Evolutionary conservation across 192 early-diverging fungal genomes (phyloP).

Genomic region (Oehlia diaphana): DNA sequence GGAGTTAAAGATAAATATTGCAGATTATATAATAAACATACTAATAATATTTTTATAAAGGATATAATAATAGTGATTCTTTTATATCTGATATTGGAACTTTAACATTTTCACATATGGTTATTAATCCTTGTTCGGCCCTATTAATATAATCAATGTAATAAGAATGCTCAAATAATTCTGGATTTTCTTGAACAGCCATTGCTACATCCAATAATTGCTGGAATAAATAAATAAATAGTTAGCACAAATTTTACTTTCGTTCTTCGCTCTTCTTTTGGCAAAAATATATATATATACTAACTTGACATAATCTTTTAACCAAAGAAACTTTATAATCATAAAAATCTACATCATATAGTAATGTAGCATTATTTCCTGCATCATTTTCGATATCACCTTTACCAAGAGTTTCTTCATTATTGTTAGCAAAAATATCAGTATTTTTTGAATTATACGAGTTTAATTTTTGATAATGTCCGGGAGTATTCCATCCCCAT

Average conservation of each 20-base stretch:
- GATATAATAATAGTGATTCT: constrained; percentile 43
- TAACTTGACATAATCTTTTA: constrained; percentile 20
- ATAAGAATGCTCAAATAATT: constrained; percentile 38
- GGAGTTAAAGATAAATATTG: background rate
- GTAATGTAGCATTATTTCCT: constrained; percentile 10
- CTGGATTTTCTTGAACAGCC: constrained; percentile 49
- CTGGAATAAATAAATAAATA: constrained; percentile 3
- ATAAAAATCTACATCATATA: constrained; percentile 26
- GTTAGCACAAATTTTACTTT: background rate
- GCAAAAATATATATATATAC: background rate
- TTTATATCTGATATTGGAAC: constrained; percentile 56
- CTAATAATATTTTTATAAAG: background rate
- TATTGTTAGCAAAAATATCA: background rate
- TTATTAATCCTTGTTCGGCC: constrained; percentile 48
- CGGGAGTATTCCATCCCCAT: constrained; percentile 5
- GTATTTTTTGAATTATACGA: background rate
- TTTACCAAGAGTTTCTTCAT: background rate
- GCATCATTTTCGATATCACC: background rate
- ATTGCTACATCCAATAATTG: constrained; percentile 47
- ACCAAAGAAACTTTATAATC: constrained; percentile 25
- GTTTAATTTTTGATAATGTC: background rate
- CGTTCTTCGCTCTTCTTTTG: too few relatives aligned
- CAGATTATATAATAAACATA: background rate
- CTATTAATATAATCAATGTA: constrained; percentile 52
- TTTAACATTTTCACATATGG: constrained; percentile 48